Evolutionary conservation across 1,284 basidiomycete genomes (phyloP), one percentile per base, ranked within the genome.

Genomic region (Ceratobasidium sp.): DNA sequence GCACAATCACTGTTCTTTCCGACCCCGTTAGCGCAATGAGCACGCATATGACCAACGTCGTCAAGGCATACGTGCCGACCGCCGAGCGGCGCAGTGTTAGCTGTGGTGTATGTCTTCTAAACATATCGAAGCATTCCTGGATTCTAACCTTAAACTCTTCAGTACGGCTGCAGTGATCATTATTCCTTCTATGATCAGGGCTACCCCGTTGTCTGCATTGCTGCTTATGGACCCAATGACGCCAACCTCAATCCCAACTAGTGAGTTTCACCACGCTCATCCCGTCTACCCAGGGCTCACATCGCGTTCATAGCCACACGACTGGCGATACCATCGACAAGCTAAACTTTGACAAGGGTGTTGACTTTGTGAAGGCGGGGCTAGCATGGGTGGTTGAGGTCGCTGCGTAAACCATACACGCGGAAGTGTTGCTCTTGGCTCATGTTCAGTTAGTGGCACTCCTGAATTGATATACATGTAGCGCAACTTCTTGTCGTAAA

Each of bases 361-460:
- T 40, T 20, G 77, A 73, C 39, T 80, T 80, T 61, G 77, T 78
- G 23, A 76, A 75, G 64, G 77, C 77, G 20, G 61, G 69, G 15
- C 49, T 80, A 40, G 79, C 79, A 13, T 80, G 77, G 79, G 63
- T 75, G 13, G 68, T 78, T 3, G 77, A 78, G 61, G 77, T 80
- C 7, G 79, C 76, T 42, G 73, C 73, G 18, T 76, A 67, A n/a
- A 33, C 18, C 9, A 20, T 23, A 7, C 13, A 33, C 64, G 28
- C 40, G 28, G 26, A 28, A 56, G 46, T 49, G 1, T 66, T 23
- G 49, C 33, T 28, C 44, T 64, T 55, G 60, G 72, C 28, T 66
- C 58, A 53, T 40, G 42, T 26, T 46, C 61, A 33, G 28, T 18
- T 39, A 28, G 44, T 20, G 15, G 20, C 42, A 33, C 23, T 18